These are phyloP conservation scores for Annona cherimola DNA, from an alignment of 164 flowering plant species.

Conservation along the genomic window DNA sequence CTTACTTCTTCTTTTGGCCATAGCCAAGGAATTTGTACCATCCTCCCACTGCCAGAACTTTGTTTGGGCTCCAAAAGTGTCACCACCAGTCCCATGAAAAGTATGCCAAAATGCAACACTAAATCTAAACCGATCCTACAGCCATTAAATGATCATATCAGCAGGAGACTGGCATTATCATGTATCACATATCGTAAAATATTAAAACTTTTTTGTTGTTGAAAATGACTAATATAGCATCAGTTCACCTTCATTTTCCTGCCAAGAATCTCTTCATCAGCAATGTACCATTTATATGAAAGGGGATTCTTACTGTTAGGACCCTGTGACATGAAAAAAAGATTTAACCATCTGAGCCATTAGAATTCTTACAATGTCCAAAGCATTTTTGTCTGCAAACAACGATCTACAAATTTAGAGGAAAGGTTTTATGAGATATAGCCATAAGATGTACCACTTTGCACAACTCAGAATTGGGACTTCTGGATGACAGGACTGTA, in stretches of 20 bases:
- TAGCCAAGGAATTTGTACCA: conserved; percentile 88
- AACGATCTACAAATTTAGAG: too few species aligned
- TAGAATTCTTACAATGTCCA: neutral
- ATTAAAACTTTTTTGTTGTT: neutral
- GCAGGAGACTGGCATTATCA: too few species aligned
- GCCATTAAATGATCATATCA: conserved; percentile 1
- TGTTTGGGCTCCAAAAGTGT: conserved; percentile 89
- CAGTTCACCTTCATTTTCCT: conserved; percentile 86
- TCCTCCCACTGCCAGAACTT: conserved; percentile 99
- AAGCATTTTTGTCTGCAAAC: too few species aligned
- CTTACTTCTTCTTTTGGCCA: conserved; percentile 98
- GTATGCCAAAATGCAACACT: conserved; percentile 99
- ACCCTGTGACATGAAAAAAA: conserved; percentile 47
- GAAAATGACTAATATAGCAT: neutral
- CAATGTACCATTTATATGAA: conserved; percentile 85
- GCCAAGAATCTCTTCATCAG: conserved; percentile 88
- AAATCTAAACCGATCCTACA: conserved; percentile 94
- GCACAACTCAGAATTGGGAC: neutral
- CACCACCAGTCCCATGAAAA: conserved; percentile 90
- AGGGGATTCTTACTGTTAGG: conserved; percentile 83
- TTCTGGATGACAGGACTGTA: neutral
- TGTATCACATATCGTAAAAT: neutral
- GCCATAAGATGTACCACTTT: too few species aligned
- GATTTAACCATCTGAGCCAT: too few species aligned
- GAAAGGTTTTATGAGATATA: too few species aligned